Evolutionary conservation across 352 stramenopile species (phyloP), one percentile per base, ranked within the genome.

Genomic region (Pythium folliculosum): DNA sequence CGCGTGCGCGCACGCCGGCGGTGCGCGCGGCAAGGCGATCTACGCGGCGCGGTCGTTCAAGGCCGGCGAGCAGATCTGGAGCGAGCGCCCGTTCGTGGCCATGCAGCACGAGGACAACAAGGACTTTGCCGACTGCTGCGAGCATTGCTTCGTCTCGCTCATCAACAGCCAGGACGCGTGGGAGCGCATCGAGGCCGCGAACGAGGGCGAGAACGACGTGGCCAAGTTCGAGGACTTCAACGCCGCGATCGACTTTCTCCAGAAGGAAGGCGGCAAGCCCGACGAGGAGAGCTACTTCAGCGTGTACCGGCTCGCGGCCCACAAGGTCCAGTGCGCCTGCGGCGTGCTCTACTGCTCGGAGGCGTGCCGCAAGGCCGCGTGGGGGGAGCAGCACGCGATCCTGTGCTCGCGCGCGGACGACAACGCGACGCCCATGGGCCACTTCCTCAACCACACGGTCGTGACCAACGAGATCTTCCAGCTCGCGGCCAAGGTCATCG

Each of bases 401-500:
- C 68, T 97, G 23, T 98, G 92, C 73, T 68, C 83, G 13, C 55
- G 60, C 38, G 60, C 70, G 48, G 75, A 77, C 23, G 67, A 82
- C 48, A 80, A 89, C 49, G 70, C 75, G 30, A 85, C 67, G 16
- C 84, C 88, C 32, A 94, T 96, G 76, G 84, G 92, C 47, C 73
- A 86, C 17, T 93, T 91, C 48, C 76, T 96, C 27, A 81, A 88
- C 69, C 79, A 95, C 71, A 88, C 84, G 35, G 68, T 87, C 38
- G 78, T 89, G 58, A 97, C 90, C 10, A 98, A 98, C 71, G 93
- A 98, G 73, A 98, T 98, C 63, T 97, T 98, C 73, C 80, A 97
- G 57, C 76, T 97, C 13, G 90, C 92, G 13, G 90, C 81, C 53
- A 94, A 97, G 63, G 88, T 98, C 21, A 70, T 98, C 35, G 80